Conservation (phyloP, 2,329 filamentous ascomycete genomes). For the Calonectria naviculata region DNA sequence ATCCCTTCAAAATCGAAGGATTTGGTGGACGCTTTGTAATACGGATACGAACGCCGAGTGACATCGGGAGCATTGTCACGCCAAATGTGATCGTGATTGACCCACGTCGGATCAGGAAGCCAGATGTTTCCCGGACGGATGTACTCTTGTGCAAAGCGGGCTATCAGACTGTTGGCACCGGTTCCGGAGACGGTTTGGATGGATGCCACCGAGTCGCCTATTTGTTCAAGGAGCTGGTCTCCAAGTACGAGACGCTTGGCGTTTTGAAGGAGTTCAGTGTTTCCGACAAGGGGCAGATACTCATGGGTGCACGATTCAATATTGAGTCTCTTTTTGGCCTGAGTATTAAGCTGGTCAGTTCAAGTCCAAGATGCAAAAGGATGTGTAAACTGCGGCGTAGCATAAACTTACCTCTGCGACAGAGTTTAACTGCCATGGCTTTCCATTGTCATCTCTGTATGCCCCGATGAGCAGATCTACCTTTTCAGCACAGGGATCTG, state of each 20-base stretch:
- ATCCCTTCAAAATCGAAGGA: conserved; percentile 46
- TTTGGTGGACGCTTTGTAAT: conserved; percentile 40
- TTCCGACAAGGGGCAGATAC: background rate
- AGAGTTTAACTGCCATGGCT: background rate
- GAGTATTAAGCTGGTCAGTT: background rate
- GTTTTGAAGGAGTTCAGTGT: background rate
- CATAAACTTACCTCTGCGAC: background rate
- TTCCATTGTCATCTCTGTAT: background rate
- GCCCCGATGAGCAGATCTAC: conserved; percentile 1
- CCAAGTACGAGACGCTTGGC: background rate
- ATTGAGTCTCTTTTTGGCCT: background rate
- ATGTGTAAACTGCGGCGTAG: background rate
- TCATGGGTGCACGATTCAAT: conserved; percentile 1
- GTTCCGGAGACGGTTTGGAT: conserved; percentile 51
- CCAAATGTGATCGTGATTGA: conserved; percentile 58
- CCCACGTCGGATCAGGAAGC: conserved; percentile 50
- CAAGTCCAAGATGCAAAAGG: too few relatives aligned
- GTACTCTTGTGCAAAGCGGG: conserved; percentile 36
- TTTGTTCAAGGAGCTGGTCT: background rate
- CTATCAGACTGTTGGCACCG: conserved; percentile 46
- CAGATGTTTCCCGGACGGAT: conserved; percentile 41
- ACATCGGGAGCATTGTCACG: conserved; percentile 35
- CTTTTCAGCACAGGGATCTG: background rate
- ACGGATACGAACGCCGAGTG: conserved; percentile 42
- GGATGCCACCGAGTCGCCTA: conserved; percentile 32